phyloP scores from a whole-genome alignment of 768 basidiomycete species.

The Cyclocybe cylindracea region DNA sequence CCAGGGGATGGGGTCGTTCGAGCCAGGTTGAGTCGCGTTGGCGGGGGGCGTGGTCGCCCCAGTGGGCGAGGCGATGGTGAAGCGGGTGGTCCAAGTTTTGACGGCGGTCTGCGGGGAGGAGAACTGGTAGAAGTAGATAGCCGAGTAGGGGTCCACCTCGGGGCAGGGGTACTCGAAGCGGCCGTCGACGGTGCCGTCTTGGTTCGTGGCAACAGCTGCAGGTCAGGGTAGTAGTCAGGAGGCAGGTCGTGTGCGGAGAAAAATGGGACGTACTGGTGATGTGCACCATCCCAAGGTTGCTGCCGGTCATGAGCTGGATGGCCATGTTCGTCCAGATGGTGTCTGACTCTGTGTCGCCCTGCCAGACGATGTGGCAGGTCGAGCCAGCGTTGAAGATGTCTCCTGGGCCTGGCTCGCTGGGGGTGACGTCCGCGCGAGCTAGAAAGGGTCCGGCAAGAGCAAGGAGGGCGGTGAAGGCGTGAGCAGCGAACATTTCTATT shows the following conservation, averaged over 20 bases:
- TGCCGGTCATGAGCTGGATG: conserved; percentile 81
- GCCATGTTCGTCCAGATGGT: conserved; percentile 70
- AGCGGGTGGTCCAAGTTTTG: conserved; percentile 74
- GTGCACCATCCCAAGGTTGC: conserved; percentile 68
- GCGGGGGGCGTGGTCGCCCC: conserved; percentile 49
- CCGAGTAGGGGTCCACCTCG: conserved; percentile 57
- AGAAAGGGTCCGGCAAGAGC: conserved; percentile 34
- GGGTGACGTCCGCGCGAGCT: conserved; percentile 59
- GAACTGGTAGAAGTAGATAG: conserved; percentile 86
- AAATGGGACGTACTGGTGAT: conserved; percentile 54
- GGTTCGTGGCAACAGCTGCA: conserved; percentile 60
- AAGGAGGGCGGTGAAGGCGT: conserved; percentile 38
- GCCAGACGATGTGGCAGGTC: conserved; percentile 61
- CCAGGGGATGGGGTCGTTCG: conserved; percentile 60
- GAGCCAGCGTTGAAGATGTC: conserved; percentile 56
- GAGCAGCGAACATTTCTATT: conserved; percentile 37
- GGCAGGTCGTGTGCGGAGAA: background rate
- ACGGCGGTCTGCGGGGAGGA: conserved; percentile 38
- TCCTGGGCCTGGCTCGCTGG: conserved; percentile 61
- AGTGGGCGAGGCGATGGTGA: conserved; percentile 60
- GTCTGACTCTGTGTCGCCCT: conserved; percentile 46
- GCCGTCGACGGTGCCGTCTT: conserved; percentile 62
- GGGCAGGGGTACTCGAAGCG: conserved; percentile 66
- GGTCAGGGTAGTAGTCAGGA: conserved; percentile 1
- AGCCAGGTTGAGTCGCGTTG: conserved; percentile 53